Evolutionary conservation across 176 grass and related monocot species (phyloP).

Genomic region (Paspalum vaginatum): DNA sequence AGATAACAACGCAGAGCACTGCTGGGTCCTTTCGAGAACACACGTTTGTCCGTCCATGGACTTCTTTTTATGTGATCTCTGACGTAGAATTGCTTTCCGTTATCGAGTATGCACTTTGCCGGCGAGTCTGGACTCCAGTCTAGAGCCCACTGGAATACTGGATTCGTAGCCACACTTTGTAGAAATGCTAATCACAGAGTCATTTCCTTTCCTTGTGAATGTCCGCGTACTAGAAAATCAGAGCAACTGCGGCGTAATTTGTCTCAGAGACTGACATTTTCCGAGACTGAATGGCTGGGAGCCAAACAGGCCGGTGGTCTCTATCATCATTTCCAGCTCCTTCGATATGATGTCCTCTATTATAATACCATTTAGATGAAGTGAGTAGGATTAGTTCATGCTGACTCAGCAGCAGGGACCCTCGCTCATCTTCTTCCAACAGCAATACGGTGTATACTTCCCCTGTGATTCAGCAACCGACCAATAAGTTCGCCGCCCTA

Average conservation of each 20-base stretch:
- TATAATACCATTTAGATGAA: neutral
- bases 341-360: neutral
- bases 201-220: neutral
- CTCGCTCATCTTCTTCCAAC: neutral
- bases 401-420: neutral
- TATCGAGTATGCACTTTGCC: no score
- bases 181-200: no score
- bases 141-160: no score
- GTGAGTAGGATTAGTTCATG: neutral
- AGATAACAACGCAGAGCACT: no score
- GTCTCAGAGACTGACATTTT: neutral
- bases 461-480: conserved; percentile 14
- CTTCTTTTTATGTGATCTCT: neutral
- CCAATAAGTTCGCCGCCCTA: neutral
- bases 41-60: neutral
- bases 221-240: neutral
- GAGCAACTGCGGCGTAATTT: neutral
- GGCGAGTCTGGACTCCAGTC: no score
- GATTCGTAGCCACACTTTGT: no score
- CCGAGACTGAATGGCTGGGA: neutral
- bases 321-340: conserved; percentile 8
- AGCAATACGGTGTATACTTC: neutral
- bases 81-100: no score
- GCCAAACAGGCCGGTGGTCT: neutral
- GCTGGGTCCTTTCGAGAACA: no score